Percentiles rank a stretch among this genome's conserved stretches.
Conservation (phyloP, 306 rosid genomes). For the Sicyos edulis region DNA sequence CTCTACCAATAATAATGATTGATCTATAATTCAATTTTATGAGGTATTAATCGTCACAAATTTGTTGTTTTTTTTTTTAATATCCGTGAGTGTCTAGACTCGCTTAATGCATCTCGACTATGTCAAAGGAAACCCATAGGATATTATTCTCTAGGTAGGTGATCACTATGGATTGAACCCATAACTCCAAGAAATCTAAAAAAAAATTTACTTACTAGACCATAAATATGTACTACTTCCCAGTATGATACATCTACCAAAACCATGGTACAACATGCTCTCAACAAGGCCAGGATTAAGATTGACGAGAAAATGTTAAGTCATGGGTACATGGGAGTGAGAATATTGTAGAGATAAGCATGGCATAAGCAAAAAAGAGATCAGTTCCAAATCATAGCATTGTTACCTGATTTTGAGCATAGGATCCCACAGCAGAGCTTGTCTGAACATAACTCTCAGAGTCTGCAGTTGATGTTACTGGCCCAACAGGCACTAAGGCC, state of each 20-base stretch:
- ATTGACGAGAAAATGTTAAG: neutral
- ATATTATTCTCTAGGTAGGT: no score
- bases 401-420: conserved; percentile 52
- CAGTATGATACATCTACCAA: neutral
- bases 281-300: neutral
- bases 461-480: conserved; percentile 29
- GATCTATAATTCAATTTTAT: neutral
- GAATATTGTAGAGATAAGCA: neutral
- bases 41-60: neutral
- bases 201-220: neutral
- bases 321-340: neutral
- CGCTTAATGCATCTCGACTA: no score
- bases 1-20: neutral
- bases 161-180: no score
- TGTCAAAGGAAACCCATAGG: no score
- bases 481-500: conserved; percentile 60
- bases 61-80: no score
- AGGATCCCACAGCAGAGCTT: conserved; percentile 37
- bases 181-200: neutral
- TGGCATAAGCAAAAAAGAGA: neutral
- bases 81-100: no score
- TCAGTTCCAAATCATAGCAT: neutral
- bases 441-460: conserved; percentile 34
- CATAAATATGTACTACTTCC: neutral
- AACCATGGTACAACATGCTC: neutral